Base-by-base conservation (phyloP, 176 grass and related monocot genomes). In the Saccharum spontaneum region DNA sequence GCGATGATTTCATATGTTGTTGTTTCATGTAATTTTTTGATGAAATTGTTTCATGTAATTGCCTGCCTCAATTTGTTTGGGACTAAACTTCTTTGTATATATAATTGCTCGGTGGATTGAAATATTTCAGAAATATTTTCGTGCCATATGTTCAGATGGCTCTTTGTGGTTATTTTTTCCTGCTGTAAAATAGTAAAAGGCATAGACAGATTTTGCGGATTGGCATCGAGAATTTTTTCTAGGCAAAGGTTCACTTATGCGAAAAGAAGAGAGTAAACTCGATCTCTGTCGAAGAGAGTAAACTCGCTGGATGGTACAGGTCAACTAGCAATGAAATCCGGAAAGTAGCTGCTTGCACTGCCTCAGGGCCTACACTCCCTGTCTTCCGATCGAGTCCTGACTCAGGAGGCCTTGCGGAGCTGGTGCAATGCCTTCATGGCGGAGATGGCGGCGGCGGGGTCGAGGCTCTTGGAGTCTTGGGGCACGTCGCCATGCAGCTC, bases 401-500 rank as follows among this genome's bases (percentile, higher is more conserved):
- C 16, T 63, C 40, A 79, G 1, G 76, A 79, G 1, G 76, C 71
- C 83, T 73, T 86, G 18, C 79, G 82, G 22, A 94, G 84, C 70
- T 86, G 92, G 60, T 93, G 95, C 69, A 61, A 61, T 0, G 84
- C 81, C 81, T 91, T 90, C 82, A 89, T 67, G 45, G 86, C 54
- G 86, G 92, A 69, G 49, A 94, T 92, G 14, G 95, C 95, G 0
- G 81, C 63, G 5, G 90, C 88, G 0, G 90, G 92, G 71, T 94
- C 88, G 30, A 94, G 84, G 82, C 95, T 93, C 88, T 94, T 94
- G 31, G 92, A n/a, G n/a, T n/a, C n/a, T n/a, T n/a, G n/a, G n/a
- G 92, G 78, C 95, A 94, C 10, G 88, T 86, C 0, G 90, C 90
- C 17, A 88, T 97, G 86, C 92, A 97, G 71, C 88, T 94, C 86